phyloP scores from a whole-genome alignment of 805 yeast genomes.

The Hanseniaspora lachancei region DNA sequence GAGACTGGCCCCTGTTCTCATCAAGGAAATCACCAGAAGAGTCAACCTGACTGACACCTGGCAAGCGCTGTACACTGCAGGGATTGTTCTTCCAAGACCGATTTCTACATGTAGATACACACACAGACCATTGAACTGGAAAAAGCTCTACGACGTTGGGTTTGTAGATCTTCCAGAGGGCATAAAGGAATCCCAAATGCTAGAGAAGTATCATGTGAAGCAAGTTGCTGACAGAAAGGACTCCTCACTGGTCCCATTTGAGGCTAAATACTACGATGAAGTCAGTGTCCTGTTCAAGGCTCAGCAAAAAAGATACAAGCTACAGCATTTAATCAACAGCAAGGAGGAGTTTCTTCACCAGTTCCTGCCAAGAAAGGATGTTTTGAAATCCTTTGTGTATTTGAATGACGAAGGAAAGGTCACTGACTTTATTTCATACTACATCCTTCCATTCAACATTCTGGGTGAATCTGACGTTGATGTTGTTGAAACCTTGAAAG shows the following conservation, averaged over 20 bases:
- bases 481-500: constrained; percentile 53
- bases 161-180: constrained; percentile 68
- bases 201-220: constrained; percentile 52
- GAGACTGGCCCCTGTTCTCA: constrained; percentile 84
- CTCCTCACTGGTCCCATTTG: constrained; percentile 41
- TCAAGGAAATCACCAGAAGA: constrained; percentile 86
- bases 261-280: constrained; percentile 46
- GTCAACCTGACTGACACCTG: constrained; percentile 74
- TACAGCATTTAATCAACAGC: constrained; percentile 50
- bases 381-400: constrained; percentile 68
- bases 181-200: constrained; percentile 57
- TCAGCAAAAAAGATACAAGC: constrained; percentile 59
- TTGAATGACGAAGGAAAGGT: constrained; percentile 42
- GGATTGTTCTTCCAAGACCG: constrained; percentile 85
- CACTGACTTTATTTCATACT: constrained; percentile 83
- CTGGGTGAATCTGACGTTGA: constrained; percentile 37
- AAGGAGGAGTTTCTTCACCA: constrained; percentile 69
- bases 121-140: constrained; percentile 91
- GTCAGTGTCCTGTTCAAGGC: constrained; percentile 45
- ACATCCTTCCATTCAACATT: constrained; percentile 76
- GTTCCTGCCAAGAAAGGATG: constrained; percentile 53
- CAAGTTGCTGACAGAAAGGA: constrained; percentile 35
- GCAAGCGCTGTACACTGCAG: constrained; percentile 95
- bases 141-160: constrained; percentile 76
- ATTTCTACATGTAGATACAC: constrained; percentile 76